Base-by-base conservation (phyloP, 169 alveolate species). In the Babesia gibsoni region DNA sequence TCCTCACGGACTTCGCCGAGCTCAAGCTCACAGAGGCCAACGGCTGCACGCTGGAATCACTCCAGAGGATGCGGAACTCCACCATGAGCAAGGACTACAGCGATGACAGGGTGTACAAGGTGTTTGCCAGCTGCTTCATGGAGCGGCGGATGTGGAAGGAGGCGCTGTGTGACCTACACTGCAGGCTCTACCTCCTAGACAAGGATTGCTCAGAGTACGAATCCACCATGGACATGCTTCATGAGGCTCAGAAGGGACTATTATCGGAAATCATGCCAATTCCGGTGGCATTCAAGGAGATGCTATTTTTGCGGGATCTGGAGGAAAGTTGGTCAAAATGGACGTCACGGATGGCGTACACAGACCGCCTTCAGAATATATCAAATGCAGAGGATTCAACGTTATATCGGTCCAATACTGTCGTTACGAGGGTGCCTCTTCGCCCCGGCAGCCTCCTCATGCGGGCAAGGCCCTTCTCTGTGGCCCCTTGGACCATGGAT, bases 401-500 rank as follows among this genome's bases (percentile, higher is more conserved):
- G 45, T 54, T 9, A n/a, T 27, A 50, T 20, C 30, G 22, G 14
- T 9, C 56, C 25, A 36, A 27, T 18, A 54, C 64, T 16, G 23
- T 67, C 32, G 46, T 75, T 36, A 29, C 82, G 14, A 75, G 25
- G 41, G 52, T 36, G 16, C 7, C 18, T 5, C 52, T 75, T 23
- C 22, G 27, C 53, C 83, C 75, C 22, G 84, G 84, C 20, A 72
- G 56, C 10, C 54, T 75, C 50, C 48, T 75, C 43, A 35, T 75
- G 61, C 32, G 70, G 56, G 7, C 33, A 8, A 42, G 67, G 36
- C 84, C 84, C 16, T 30, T 75, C 18, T 36, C 74, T 39, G 80
- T 48, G 0, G 78, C 84, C 18, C 84, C 84, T 3, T 75, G 84
- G 84, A 43, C 23, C 7, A 66, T 66, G 14, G 80, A 67, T 16